Evolutionary conservation across 2,329 filamentous ascomycete species (phyloP).

Genomic region (Penicillium freii): DNA sequence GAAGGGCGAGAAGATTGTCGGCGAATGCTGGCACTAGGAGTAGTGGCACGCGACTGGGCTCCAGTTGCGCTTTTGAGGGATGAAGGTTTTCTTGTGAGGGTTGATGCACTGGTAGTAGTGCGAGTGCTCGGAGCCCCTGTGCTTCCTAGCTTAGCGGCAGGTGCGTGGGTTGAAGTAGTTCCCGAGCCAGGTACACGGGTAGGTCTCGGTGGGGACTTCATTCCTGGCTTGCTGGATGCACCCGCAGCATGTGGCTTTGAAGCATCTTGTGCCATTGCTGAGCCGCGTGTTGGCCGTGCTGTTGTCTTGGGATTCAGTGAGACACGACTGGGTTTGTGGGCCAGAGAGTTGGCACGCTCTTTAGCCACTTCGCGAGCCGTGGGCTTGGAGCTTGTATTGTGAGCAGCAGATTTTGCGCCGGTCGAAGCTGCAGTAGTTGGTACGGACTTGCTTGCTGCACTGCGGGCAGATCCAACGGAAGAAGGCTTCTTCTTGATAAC

Average conservation of each 20-base stretch:
- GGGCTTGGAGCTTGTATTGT: slow-evolving; percentile 20
- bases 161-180: slow-evolving; percentile 42
- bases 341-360: slow-evolving; percentile 27
- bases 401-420: slow-evolving; percentile 22
- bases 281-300: slow-evolving; percentile 28
- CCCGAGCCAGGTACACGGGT: slow-evolving; percentile 42
- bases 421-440: slow-evolving; percentile 11
- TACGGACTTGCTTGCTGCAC: slow-evolving; percentile 18
- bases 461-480: slow-evolving; percentile 30
- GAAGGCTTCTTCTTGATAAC: slow-evolving; percentile 34
- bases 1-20: slow-evolving; percentile 36
- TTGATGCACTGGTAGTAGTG: slow-evolving; percentile 25
- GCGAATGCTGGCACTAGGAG: slow-evolving; percentile 27
- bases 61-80: slow-evolving; percentile 30
- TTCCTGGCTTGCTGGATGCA: slow-evolving; percentile 28
- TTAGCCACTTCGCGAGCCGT: slow-evolving; percentile 34
- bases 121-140: slow-evolving; percentile 28
- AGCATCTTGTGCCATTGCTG: slow-evolving; percentile 31
- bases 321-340: slow-evolving; percentile 34
- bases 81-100: slow-evolving; percentile 39
- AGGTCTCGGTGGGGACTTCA: slow-evolving; percentile 43
- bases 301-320: slow-evolving; percentile 33
- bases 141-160: slow-evolving; percentile 35
- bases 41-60: slow-evolving; percentile 24
- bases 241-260: slow-evolving; percentile 26